These are phyloP conservation scores for Aureobasidium zeae DNA, from an alignment of 2,329 filamentous ascomycete species.

Conservation along the genomic window DNA sequence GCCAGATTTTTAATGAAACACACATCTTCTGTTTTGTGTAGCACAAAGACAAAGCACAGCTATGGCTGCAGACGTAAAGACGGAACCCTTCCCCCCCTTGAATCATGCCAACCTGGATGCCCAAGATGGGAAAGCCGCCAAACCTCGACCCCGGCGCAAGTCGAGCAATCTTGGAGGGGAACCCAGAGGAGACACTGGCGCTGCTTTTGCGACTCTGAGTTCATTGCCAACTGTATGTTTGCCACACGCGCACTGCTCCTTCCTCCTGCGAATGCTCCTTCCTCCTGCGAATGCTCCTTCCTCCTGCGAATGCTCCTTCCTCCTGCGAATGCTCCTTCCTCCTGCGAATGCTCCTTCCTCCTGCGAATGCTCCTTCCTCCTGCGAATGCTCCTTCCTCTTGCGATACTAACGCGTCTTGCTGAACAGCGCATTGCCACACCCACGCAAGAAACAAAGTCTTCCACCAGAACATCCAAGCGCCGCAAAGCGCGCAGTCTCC, in stretches of 20 bases:
- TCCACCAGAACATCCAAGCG: slow-evolving; percentile 36
- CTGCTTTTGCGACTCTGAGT: slow-evolving; percentile 40
- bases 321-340: too few relatives aligned
- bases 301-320: too few relatives aligned
- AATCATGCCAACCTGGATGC: too few relatives aligned
- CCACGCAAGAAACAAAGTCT: slow-evolving; percentile 16
- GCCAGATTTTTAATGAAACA: too few relatives aligned
- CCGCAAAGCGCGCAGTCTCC: slow-evolving; percentile 35
- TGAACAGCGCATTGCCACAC: slow-evolving; percentile 17
- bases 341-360: too few relatives aligned
- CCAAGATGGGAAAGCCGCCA: background rate
- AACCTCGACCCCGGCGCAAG: slow-evolving; percentile 32
- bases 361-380: too few relatives aligned
- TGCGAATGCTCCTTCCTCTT: background rate
- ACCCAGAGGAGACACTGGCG: slow-evolving; percentile 44
- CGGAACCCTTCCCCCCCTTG: slow-evolving; percentile 15
- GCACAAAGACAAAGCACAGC: background rate
- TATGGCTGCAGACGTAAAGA: background rate
- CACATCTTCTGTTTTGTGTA: background rate
- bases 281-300: background rate
- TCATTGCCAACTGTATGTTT: slow-evolving; percentile 1
- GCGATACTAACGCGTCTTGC: slow-evolving; percentile 4
- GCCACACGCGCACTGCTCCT: background rate
- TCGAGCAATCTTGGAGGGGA: slow-evolving; percentile 43
- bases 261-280: background rate